Evolutionary conservation across 1,139 yeast species (phyloP).

Genomic region (Yamadazyma epiphylla): DNA sequence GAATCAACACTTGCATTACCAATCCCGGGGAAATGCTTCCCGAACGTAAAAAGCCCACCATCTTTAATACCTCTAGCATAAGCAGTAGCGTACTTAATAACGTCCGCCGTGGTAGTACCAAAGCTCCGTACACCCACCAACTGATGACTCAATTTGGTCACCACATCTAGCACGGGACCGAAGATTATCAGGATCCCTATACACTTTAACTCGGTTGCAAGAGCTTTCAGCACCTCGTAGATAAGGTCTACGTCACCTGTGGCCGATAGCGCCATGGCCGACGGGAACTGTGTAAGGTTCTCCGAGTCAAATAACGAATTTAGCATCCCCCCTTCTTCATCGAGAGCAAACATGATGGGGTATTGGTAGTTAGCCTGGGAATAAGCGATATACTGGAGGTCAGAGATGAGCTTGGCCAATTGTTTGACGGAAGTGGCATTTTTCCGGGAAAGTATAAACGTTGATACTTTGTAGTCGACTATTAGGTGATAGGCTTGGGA

Average conservation of each 20-base stretch:
- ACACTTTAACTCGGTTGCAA: constrained; percentile 50
- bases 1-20: constrained; percentile 62
- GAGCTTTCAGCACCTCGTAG: constrained; percentile 51
- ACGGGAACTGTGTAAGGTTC: constrained; percentile 56
- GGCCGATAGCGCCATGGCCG: constrained; percentile 64
- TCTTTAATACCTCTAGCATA: constrained; percentile 53
- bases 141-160: constrained; percentile 54
- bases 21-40: constrained; percentile 67
- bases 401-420: constrained; percentile 47
- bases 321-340: constrained; percentile 79
- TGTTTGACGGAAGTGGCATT: constrained; percentile 52
- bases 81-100: constrained; percentile 50
- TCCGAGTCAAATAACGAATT: constrained; percentile 55
- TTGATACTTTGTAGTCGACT: constrained; percentile 49
- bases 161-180: constrained; percentile 65
- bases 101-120: constrained; percentile 61
- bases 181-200: constrained; percentile 56
- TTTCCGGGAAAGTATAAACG: constrained; percentile 55
- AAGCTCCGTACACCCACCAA: constrained; percentile 61
- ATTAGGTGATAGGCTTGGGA: constrained; percentile 56
- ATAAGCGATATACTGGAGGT: constrained; percentile 54
- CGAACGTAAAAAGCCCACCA: constrained; percentile 56
- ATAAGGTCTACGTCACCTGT: constrained; percentile 50
- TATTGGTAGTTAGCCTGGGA: constrained; percentile 47
- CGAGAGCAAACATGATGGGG: constrained; percentile 70